These are phyloP conservation scores for Calonectria honghensis DNA, from an alignment of 2,329 filamentous ascomycete species.

Conservation along the genomic window DNA sequence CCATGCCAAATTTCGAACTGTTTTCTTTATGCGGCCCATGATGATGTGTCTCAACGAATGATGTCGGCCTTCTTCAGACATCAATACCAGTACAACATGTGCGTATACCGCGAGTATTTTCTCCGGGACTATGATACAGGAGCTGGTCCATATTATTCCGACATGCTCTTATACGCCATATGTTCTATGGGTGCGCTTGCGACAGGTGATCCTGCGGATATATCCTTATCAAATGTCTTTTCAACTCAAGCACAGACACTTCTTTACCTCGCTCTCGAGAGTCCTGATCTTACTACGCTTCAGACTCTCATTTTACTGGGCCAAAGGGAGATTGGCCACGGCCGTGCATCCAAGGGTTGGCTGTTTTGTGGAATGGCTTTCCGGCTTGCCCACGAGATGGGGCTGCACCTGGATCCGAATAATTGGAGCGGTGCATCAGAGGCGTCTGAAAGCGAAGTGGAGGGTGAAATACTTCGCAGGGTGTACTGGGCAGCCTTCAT, in stretches of 20 bases:
- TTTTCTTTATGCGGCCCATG: conserved; percentile 64
- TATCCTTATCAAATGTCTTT: conserved; percentile 63
- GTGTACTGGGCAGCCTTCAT: conserved; percentile 71
- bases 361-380: conserved; percentile 72
- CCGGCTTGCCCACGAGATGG: conserved; percentile 71
- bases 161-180: conserved; percentile 68
- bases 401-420: conserved; percentile 69
- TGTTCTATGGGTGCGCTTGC: conserved; percentile 68
- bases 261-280: conserved; percentile 65
- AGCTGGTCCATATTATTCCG: conserved; percentile 68
- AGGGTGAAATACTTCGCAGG: conserved; percentile 64
- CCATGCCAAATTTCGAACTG: conserved; percentile 40
- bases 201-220: conserved; percentile 60
- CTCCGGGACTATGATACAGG: conserved; percentile 69
- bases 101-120: conserved; percentile 70
- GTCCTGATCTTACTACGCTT: conserved; percentile 67
- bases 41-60: conserved; percentile 65
- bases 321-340: conserved; percentile 68
- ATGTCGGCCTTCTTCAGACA: conserved; percentile 69
- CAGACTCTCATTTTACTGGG: conserved; percentile 67
- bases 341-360: conserved; percentile 70
- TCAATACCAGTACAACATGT: conserved; percentile 70
- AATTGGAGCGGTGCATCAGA: conserved; percentile 67
- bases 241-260: conserved; percentile 66
- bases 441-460: conserved; percentile 57